Conservation (phyloP, 2,329 filamentous ascomycete genomes). For the Ascochyta rabiei region DNA sequence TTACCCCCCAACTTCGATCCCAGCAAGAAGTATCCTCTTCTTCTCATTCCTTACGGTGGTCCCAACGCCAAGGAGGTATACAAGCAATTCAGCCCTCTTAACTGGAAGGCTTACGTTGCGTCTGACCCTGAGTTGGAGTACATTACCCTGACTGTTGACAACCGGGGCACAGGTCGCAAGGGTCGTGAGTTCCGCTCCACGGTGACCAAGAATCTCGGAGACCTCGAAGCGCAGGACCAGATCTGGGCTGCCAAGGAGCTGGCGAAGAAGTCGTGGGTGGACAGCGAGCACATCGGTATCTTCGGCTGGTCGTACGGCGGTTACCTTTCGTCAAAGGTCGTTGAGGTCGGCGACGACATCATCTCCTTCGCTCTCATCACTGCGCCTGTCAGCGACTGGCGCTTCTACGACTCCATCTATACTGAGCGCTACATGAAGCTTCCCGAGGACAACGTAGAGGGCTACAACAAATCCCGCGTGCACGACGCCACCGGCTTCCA, state of each 20-base stretch:
- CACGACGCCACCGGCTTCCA: slow-evolving; percentile 65
- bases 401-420: slow-evolving; percentile 74
- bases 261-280: slow-evolving; percentile 60
- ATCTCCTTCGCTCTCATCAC: slow-evolving; percentile 69
- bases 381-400: slow-evolving; percentile 71
- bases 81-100: slow-evolving; percentile 62
- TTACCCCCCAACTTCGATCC: slow-evolving; percentile 70
- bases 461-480: slow-evolving; percentile 68
- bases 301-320: slow-evolving; percentile 74
- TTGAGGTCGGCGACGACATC: slow-evolving; percentile 65
- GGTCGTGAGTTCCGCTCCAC: slow-evolving; percentile 66
- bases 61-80: slow-evolving; percentile 67
- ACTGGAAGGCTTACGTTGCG: slow-evolving; percentile 68
- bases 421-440: slow-evolving; percentile 77
- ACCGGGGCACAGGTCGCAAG: slow-evolving; percentile 69
- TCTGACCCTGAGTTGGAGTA: slow-evolving; percentile 72
- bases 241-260: slow-evolving; percentile 69
- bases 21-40: slow-evolving; percentile 67
- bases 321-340: slow-evolving; percentile 69
- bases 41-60: slow-evolving; percentile 72
- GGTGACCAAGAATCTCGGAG: slow-evolving; percentile 65
- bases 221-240: slow-evolving; percentile 69
- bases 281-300: slow-evolving; percentile 66
- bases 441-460: slow-evolving; percentile 60
- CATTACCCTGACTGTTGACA: slow-evolving; percentile 71